phyloP scores from a whole-genome alignment of 2,329 filamentous ascomycete species.

The Mycosphaerelloides madeirae region DNA sequence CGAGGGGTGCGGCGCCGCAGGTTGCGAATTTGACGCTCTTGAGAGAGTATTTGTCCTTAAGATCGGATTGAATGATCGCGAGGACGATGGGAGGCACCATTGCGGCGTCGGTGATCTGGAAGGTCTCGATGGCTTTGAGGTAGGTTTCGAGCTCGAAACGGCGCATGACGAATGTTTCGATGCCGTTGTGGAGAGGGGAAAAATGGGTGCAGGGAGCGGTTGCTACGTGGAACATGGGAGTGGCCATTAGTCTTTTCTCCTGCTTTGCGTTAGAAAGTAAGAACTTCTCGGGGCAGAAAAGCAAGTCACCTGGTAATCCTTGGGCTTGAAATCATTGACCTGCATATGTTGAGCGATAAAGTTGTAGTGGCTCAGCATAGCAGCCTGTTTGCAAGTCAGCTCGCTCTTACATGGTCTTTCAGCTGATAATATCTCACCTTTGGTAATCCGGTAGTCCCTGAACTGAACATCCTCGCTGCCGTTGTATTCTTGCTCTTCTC shows the following conservation, averaged over 20 bases:
- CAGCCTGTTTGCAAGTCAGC: too few species aligned
- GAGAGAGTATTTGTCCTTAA: constrained; percentile 64
- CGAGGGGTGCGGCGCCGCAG: constrained; percentile 72
- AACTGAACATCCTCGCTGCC: constrained; percentile 50
- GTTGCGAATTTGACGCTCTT: constrained; percentile 62
- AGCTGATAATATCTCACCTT: too few species aligned
- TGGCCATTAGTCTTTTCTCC: constrained; percentile 37
- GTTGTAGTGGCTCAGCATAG: constrained; percentile 54
- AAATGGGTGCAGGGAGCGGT: constrained; percentile 38
- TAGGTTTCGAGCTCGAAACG: constrained; percentile 48
- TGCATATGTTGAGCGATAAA: constrained; percentile 51
- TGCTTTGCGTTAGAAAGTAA: constrained; percentile 14
- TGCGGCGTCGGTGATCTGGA: constrained; percentile 62
- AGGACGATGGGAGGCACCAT: constrained; percentile 70
- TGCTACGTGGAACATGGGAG: constrained; percentile 50
- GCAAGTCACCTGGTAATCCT: constrained; percentile 11
- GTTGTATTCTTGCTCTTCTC: constrained; percentile 41
- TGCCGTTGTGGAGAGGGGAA: constrained; percentile 32
- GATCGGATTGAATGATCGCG: constrained; percentile 59
- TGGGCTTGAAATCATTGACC: constrained; percentile 37
- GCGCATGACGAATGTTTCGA: constrained; percentile 39
- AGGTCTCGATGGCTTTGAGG: constrained; percentile 60
- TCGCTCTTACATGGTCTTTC: too few species aligned
- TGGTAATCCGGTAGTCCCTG: constrained; percentile 53
- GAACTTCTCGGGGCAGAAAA: neutral